Evolutionary conservation across 768 basidiomycete species (phyloP), one percentile per base, ranked within the genome.

Genomic region (Suillus fuscotomentosus): DNA sequence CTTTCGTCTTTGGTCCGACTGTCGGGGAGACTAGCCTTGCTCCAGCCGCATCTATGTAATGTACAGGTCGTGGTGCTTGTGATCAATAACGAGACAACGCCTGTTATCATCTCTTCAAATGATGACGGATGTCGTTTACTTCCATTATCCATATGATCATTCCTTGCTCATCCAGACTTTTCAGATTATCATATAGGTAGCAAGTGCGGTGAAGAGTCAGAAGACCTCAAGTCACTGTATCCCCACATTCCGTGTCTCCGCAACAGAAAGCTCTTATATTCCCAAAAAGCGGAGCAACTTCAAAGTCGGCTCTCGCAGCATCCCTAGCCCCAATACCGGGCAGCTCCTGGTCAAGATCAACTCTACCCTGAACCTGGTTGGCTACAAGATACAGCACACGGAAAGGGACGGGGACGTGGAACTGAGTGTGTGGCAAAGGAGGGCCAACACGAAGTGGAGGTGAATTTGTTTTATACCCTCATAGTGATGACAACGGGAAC

Each of bases 331-430:
- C 0, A 76, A 76, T 1, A 67, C 71, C 3, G 77, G 77, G 8
- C 75, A 84, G 66, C 63, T 84, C 14, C 72, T 85, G 56, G 73
- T 84, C 63, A 78, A 79, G 65, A 60, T 82, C 43, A 67, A 77
- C 39, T 67, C 80, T 0, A 80, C 76, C 1, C 75, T 86, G 13
- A 84, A 86, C 67, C 85, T 84, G 10, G 68, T 80, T 43, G 82
- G 79, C 70, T 85, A 79, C 11, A 76, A 76, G 68, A 72, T 80
- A 27, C 75, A 74, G 45, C 61, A 70, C 57, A 67, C 66, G 31
- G 31, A 31, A 68, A 42, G 60, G 61, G n/a, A 64, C 38, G 59
- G 57, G 41, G 48, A 43, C 38, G 9, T 14, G 51, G 54, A 31
- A 13, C 63, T 38, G 42, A 54, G 34, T 27, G 22, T 57, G 24